phyloP scores from a whole-genome alignment of 2,329 filamentous ascomycete genomes.

The Calonectria montana region DNA sequence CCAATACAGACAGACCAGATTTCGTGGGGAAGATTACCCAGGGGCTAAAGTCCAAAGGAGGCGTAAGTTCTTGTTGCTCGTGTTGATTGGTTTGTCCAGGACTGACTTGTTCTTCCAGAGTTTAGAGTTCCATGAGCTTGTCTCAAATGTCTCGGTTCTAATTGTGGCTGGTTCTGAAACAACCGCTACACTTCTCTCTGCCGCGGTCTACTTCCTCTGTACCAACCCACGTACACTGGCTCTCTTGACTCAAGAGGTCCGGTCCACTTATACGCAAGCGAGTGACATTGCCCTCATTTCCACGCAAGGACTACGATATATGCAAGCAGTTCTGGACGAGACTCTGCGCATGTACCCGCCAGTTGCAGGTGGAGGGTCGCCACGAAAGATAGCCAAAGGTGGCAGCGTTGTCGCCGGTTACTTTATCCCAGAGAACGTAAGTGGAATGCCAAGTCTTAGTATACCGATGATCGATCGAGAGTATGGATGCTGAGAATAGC shows the following conservation, averaged over 20 bases:
- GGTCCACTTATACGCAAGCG: conserved; percentile 47
- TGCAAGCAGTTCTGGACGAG: conserved; percentile 55
- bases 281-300: conserved; percentile 49
- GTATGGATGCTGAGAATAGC: background rate
- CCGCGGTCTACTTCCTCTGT: conserved; percentile 43
- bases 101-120: background rate
- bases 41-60: background rate
- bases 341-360: conserved; percentile 52
- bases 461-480: background rate
- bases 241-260: conserved; percentile 53
- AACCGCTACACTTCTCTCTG: conserved; percentile 46
- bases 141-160: conserved; percentile 21
- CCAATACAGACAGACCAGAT: conserved; percentile 29
- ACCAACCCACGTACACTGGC: conserved; percentile 31
- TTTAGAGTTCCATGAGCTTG: conserved; percentile 2
- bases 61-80: background rate
- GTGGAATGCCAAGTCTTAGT: background rate
- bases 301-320: conserved; percentile 27
- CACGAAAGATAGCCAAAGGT: conserved; percentile 43
- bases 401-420: conserved; percentile 46
- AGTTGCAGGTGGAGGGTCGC: conserved; percentile 27
- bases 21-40: conserved; percentile 31
- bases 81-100: background rate
- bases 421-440: conserved; percentile 46
- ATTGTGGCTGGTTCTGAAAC: conserved; percentile 49